Evolutionary conservation across 1,284 basidiomycete genomes (phyloP), one percentile per base, ranked within the genome.

Genomic region (Phylloboletellus chloephorus): DNA sequence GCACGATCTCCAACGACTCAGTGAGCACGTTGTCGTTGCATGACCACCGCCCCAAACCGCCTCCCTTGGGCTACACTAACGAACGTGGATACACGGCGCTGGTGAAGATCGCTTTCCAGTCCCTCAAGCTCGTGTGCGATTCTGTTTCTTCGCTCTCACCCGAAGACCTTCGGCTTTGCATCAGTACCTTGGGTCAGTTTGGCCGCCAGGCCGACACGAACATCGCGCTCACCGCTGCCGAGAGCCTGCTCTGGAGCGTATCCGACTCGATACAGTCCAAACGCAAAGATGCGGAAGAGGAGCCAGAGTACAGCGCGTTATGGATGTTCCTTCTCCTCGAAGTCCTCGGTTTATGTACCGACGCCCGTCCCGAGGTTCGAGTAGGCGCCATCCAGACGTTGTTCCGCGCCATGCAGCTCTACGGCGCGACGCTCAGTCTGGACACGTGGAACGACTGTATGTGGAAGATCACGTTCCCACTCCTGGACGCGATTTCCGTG

Each of bases 361-460:
- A 96, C 57, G 57, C 74, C 0, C 75, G 94, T 17, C 79, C 85
- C 20, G 93, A 98, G 57, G 91, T 96, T 1, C 79, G 94, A 10
- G 85, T 88, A 48, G 90, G 92, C 2, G 91, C 94, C 3, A 94
- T 98, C 44, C 91, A 96, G 62, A 97, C 93, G 2, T 66, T 98
- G 40, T 98, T 97, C 69, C 76, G 93, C 31, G 91, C 92, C 0
- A 77, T 98, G 63, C 90, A 95, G 61, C 74, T 97, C 13, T 98
- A 98, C 59, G 94, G 93, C 4, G 78, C 79, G 8, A 86, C 83
- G 2, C 70, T 98, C 33, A 82, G 81, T 50, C 58, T 76, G 16
- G 76, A 78, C 4, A 88, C 87, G 0, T 98, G 95, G 96, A 79
- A 87, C 36, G 76, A 88, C 39, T 89, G 88, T 49, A 72, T 94